These are phyloP conservation scores for Pichia cephalocereana DNA, from an alignment of 805 yeast species.

Conservation along the genomic window DNA sequence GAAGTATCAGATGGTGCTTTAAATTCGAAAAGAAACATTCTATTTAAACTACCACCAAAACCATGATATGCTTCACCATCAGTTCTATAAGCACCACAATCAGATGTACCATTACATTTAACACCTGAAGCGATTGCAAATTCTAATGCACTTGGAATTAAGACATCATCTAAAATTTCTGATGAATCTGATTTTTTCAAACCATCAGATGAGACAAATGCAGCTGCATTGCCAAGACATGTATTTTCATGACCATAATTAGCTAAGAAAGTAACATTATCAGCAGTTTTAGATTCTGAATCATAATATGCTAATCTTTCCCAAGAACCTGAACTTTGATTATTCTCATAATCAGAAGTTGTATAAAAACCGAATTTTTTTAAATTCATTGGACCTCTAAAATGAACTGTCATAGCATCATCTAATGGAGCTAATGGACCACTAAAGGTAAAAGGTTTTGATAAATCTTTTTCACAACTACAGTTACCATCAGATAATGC, in stretches of 20 bases:
- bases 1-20: slow-evolving; percentile 41
- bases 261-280: slow-evolving; percentile 61
- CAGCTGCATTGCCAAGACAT: slow-evolving; percentile 61
- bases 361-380: slow-evolving; percentile 53
- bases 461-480: slow-evolving; percentile 33
- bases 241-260: slow-evolving; percentile 50
- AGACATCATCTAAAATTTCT: slow-evolving; percentile 39
- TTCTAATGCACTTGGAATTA: slow-evolving; percentile 50
- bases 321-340: slow-evolving; percentile 42
- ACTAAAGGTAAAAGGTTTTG: slow-evolving; percentile 29
- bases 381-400: slow-evolving; percentile 65
- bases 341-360: slow-evolving; percentile 31
- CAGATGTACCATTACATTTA: slow-evolving; percentile 51
- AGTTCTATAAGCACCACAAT: slow-evolving; percentile 69
- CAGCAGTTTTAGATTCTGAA: slow-evolving; percentile 36
- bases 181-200: slow-evolving; percentile 33
- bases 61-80: slow-evolving; percentile 73
- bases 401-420: slow-evolving; percentile 65
- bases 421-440: slow-evolving; percentile 61
- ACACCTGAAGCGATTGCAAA: slow-evolving; percentile 50
- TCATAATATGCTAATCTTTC: slow-evolving; percentile 52
- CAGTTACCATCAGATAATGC: slow-evolving; percentile 36
- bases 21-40: slow-evolving; percentile 67
- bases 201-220: slow-evolving; percentile 56
- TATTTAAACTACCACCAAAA: slow-evolving; percentile 56